Evolutionary conservation across 164 flowering plant species (phyloP).

Genomic region (Vitis rupestris): DNA sequence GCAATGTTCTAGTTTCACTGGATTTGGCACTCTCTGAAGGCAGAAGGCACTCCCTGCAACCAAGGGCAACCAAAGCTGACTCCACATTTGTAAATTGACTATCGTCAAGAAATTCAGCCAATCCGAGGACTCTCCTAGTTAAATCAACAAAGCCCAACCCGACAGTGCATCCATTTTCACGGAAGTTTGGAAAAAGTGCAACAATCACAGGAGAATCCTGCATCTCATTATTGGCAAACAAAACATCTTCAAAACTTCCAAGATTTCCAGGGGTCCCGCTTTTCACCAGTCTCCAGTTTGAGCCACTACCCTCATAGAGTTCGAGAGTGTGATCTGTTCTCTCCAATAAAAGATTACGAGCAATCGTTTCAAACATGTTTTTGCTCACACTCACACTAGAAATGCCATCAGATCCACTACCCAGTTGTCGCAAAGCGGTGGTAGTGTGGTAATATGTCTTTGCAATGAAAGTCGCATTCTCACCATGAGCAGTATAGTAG

Average conservation of each 20-base stretch:
- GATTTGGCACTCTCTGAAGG: constrained; percentile 69
- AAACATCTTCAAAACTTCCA: constrained; percentile 86
- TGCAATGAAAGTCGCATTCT: constrained; percentile 87
- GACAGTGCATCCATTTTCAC: constrained; percentile 68
- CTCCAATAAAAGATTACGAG: constrained; percentile 87
- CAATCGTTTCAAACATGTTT: constrained; percentile 94
- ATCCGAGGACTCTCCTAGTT: constrained; percentile 74
- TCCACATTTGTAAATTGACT: constrained; percentile 92
- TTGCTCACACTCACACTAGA: constrained; percentile 83
- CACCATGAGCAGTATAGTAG: constrained; percentile 93
- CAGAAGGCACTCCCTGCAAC: constrained; percentile 90
- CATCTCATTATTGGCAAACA: constrained; percentile 97
- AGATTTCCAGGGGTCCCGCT: constrained; percentile 93
- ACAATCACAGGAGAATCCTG: constrained; percentile 84
- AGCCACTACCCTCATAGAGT: constrained; percentile 96
- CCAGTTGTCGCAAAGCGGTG: constrained; percentile 79
- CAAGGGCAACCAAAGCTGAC: constrained; percentile 85
- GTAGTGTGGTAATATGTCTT: constrained; percentile 89
- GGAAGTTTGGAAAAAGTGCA: constrained; percentile 54
- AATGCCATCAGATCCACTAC: constrained; percentile 69
- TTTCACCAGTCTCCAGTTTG: constrained; percentile 83
- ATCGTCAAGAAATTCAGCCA: constrained; percentile 94
- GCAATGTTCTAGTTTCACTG: constrained; percentile 46
- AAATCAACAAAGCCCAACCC: constrained; percentile 79
- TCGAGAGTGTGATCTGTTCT: constrained; percentile 88